Evolutionary conservation across 148 eudicot species (phyloP).

Genomic region (Cornus florida): DNA sequence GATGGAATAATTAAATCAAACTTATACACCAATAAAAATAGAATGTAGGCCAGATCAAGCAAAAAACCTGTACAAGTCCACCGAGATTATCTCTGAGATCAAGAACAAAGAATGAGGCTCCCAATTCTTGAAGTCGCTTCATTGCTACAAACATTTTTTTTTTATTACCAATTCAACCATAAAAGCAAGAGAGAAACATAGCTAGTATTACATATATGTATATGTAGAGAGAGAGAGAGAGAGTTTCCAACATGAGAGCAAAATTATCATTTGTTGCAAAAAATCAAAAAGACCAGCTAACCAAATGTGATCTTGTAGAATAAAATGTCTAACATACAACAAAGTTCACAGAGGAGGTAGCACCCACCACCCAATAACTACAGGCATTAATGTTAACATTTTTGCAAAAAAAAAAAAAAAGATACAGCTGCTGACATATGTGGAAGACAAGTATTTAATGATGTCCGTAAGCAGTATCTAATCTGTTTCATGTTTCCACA

Average conservation of each 20-base stretch:
- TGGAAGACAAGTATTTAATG: neutral
- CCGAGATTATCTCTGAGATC: constrained; percentile 94
- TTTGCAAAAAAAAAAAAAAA: neutral
- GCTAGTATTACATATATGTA: neutral
- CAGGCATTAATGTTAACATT: neutral
- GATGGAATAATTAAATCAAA: constrained; percentile 3
- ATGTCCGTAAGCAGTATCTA: neutral
- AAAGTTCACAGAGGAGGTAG: neutral
- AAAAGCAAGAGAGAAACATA: neutral
- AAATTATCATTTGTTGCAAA: neutral
- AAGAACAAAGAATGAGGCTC: constrained; percentile 81
- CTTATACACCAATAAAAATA: neutral
- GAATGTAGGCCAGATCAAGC: neutral
- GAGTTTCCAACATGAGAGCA: neutral
- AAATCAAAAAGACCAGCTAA: neutral
- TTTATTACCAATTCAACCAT: constrained; percentile 8
- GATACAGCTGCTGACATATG: neutral
- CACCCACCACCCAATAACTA: neutral
- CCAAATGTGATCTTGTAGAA: neutral
- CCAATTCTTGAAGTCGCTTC: constrained; percentile 77
- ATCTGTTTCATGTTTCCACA: constrained; percentile 1
- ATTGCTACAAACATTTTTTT: constrained; percentile 55
- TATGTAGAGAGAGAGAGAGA: constrained; percentile 2
- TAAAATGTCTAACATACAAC: neutral
- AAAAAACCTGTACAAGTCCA: constrained; percentile 87